Percentiles rank a stretch among this genome's conserved stretches.
phyloP scores from a whole-genome alignment of 2,329 filamentous ascomycete genomes.

The Pseudogymnoascus pannorum region DNA sequence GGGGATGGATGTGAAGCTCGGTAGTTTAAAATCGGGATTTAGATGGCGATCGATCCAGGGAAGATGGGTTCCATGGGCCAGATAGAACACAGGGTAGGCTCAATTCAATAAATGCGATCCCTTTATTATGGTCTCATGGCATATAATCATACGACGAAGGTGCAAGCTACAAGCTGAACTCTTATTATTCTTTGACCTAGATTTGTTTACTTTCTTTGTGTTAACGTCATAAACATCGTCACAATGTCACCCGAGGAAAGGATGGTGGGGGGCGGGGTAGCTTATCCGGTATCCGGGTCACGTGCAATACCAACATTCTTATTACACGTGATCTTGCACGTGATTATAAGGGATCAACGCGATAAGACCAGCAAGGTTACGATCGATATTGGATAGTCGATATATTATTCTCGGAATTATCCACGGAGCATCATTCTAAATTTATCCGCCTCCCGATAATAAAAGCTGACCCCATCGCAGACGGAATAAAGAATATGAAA shows the following conservation, averaged over 20 bases:
- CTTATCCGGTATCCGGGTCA: neutral
- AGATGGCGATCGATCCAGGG: neutral
- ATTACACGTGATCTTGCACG: neutral
- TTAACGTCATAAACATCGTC: neutral
- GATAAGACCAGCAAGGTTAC: neutral
- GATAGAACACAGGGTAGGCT: too few species aligned
- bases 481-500: constrained; percentile 8
- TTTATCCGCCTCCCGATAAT: neutral
- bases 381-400: neutral
- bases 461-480: too few species aligned
- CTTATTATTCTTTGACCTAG: neutral
- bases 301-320: neutral
- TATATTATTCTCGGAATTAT: neutral
- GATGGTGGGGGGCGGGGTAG: constrained; percentile 1
- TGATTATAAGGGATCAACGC: neutral
- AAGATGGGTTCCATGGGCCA: too few species aligned
- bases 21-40: neutral
- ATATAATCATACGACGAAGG: neutral
- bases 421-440: neutral
- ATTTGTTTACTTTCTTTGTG: neutral
- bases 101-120: neutral
- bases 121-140: neutral
- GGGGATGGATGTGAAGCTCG: neutral
- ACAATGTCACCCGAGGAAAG: neutral
- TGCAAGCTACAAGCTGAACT: neutral